Conservation (phyloP, 495 filamentous ascomycete genomes). For the Glonium stellatum region DNA sequence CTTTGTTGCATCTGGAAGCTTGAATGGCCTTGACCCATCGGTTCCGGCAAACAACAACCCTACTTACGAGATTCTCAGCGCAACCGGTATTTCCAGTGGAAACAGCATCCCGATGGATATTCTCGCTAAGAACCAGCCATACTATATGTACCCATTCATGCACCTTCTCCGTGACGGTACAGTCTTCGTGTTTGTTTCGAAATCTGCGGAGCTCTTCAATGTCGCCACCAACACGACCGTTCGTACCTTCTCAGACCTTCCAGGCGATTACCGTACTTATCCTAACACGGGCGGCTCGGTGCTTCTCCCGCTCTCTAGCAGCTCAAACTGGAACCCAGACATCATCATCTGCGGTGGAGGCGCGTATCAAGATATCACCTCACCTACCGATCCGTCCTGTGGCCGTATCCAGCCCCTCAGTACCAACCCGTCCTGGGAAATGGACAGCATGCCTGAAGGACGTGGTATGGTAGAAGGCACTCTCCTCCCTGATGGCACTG, state of each 20-base stretch:
- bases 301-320: slow-evolving; percentile 48
- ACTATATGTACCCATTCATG: slow-evolving; percentile 62
- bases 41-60: slow-evolving; percentile 55
- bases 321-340: slow-evolving; percentile 47
- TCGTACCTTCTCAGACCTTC: slow-evolving; percentile 48
- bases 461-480: slow-evolving; percentile 56
- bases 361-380: slow-evolving; percentile 55
- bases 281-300: slow-evolving; percentile 58
- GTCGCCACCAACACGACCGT: slow-evolving; percentile 38
- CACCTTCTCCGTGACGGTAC: slow-evolving; percentile 51
- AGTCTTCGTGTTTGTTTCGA: slow-evolving; percentile 51
- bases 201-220: slow-evolving; percentile 52
- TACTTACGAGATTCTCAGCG: slow-evolving; percentile 52
- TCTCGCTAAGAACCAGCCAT: slow-evolving; percentile 51
- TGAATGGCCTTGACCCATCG: slow-evolving; percentile 54
- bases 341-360: slow-evolving; percentile 58
- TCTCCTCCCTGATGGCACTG: slow-evolving; percentile 54
- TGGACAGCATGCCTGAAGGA: slow-evolving; percentile 58
- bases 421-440: slow-evolving; percentile 48
- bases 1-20: slow-evolving; percentile 56
- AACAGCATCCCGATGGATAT: slow-evolving; percentile 45
- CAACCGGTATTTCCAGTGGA: slow-evolving; percentile 39
- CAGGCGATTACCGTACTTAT: slow-evolving; percentile 55
- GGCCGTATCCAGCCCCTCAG: slow-evolving; percentile 51
- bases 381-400: slow-evolving; percentile 53